Base-by-base conservation (phyloP, 2,329 filamentous ascomycete species). In the Colletotrichum simmondsii region DNA sequence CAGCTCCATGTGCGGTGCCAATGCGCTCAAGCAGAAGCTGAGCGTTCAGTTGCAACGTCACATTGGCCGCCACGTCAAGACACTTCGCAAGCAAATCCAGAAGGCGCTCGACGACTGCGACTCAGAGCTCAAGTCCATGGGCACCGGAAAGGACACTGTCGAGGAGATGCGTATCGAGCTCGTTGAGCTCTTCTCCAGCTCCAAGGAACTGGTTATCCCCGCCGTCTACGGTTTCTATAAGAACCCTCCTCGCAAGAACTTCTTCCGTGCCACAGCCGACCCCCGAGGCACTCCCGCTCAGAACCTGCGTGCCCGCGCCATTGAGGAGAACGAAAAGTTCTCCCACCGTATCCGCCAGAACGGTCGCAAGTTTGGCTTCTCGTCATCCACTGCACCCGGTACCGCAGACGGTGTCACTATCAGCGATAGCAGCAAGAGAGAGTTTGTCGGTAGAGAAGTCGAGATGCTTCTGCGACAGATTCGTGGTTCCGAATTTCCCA, bases 201-300 rank as follows among this genome's bases (percentile, higher is more conserved):
- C 85, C 37, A 87, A 87, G 79, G 87, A 88, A 65, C 83, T 88
- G n/a, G 86, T 88, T 49, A 87, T 86, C 1, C 87, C 87, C 3
- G 86, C 87, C 52, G 85, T 88, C 30, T 86, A 88, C 65, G 87
- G 87, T 62, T 87, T 87, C 80, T 88, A 88, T 83, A 88, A 88
- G 81, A 88, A 88, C 72, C 87, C 87, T 0, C 86, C 87, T 19
- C 85, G 85, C 69, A 86, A 87, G 76, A 83, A 81, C 65, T 88
- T 88, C 80, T 88, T 88, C 77, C 82, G 86, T 7, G 81, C 85
- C 10, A 85, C 86, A 12, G 86, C 85, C 3, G 85, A 83, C 56
- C 84, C 86, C 14, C 85, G 85, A 71, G 87, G 86, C 28, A 88
- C 87, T 0, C 87, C 87, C 0, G 83, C 86, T 0, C 86, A 88